Conservation (phyloP, 192 early-diverging fungal genomes). For the Anaeromyces robustus region DNA sequence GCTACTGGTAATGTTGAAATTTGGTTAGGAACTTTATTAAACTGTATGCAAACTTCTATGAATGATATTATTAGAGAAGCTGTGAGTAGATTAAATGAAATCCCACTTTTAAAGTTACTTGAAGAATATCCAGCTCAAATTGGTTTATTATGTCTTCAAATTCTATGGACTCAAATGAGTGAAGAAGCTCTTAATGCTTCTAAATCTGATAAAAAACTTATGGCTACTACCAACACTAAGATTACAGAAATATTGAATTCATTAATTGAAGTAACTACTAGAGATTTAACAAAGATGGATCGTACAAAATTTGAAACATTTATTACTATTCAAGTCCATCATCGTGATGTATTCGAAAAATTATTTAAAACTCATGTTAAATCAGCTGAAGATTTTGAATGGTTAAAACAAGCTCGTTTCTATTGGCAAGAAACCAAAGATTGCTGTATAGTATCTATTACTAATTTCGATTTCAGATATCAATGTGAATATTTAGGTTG, state of each 20-base stretch:
- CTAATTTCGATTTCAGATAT: slow-evolving; percentile 49
- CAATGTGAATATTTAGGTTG: slow-evolving; percentile 51
- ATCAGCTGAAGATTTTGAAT: slow-evolving; percentile 42
- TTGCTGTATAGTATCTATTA: slow-evolving; percentile 44
- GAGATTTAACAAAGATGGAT: slow-evolving; percentile 45
- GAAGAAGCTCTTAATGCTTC: slow-evolving; percentile 36
- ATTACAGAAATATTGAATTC: slow-evolving; percentile 42
- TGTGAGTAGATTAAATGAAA: slow-evolving; percentile 30
- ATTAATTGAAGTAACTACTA: slow-evolving; percentile 46
- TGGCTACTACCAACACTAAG: slow-evolving; percentile 33
- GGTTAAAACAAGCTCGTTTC: slow-evolving; percentile 47
- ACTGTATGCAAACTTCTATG: slow-evolving; percentile 34
- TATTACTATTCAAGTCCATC: slow-evolving; percentile 53
- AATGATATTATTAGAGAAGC: slow-evolving; percentile 46
- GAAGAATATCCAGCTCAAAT: slow-evolving; percentile 52
- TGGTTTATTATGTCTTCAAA: slow-evolving; percentile 39
- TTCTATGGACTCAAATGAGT: slow-evolving; percentile 41
- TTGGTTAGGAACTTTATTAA: slow-evolving; percentile 41
- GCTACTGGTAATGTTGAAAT: slow-evolving; percentile 43
- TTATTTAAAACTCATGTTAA: slow-evolving; percentile 40
- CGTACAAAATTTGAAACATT: slow-evolving; percentile 45
- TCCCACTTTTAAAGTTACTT: slow-evolving; percentile 44
- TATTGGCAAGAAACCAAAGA: slow-evolving; percentile 56
- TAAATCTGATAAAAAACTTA: slow-evolving; percentile 46
- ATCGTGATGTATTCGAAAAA: slow-evolving; percentile 51